These are phyloP conservation scores for Pyronema domesticum DNA, from an alignment of 495 filamentous ascomycete genomes.

Conservation along the genomic window DNA sequence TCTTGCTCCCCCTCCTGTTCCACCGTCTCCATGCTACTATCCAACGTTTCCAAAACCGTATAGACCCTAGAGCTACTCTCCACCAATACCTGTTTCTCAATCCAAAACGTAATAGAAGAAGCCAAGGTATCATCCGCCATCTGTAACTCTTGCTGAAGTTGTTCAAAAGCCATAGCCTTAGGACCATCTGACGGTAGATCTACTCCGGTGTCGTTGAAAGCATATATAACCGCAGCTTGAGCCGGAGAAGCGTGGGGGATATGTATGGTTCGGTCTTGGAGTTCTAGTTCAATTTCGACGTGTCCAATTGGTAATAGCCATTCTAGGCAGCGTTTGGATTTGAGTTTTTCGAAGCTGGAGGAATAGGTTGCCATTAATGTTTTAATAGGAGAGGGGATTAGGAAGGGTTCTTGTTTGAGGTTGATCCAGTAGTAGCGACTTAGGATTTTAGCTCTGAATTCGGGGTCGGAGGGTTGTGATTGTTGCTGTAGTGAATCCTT, in stretches of 20 bases:
- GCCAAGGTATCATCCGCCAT: constrained; percentile 64
- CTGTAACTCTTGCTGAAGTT: constrained; percentile 33
- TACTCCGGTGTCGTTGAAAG: constrained; percentile 42
- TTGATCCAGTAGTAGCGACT: constrained; percentile 91
- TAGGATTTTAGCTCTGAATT: constrained; percentile 63
- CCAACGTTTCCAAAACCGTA: constrained; percentile 45
- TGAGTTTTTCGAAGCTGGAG: constrained; percentile 57
- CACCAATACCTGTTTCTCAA: constrained; percentile 54
- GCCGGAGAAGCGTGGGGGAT: constrained; percentile 60
- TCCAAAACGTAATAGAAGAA: constrained; percentile 74
- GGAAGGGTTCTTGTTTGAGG: constrained; percentile 52
- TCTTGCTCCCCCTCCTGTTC: constrained; percentile 26
- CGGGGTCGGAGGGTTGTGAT: constrained; percentile 16
- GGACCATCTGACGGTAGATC: constrained; percentile 1
- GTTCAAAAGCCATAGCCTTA: constrained; percentile 24
- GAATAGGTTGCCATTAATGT: constrained; percentile 53
- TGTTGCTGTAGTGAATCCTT: constrained; percentile 28
- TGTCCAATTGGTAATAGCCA: constrained; percentile 74
- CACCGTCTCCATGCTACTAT: constrained; percentile 30
- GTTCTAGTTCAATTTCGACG: constrained; percentile 61
- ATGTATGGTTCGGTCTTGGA: constrained; percentile 56
- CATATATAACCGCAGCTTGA: constrained; percentile 79
- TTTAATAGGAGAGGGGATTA: constrained; percentile 44
- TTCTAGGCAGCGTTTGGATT: constrained; percentile 64
- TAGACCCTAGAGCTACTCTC: constrained; percentile 38